phyloP scores from a whole-genome alignment of 306 rosid genomes.

The Quillaja saponaria region DNA sequence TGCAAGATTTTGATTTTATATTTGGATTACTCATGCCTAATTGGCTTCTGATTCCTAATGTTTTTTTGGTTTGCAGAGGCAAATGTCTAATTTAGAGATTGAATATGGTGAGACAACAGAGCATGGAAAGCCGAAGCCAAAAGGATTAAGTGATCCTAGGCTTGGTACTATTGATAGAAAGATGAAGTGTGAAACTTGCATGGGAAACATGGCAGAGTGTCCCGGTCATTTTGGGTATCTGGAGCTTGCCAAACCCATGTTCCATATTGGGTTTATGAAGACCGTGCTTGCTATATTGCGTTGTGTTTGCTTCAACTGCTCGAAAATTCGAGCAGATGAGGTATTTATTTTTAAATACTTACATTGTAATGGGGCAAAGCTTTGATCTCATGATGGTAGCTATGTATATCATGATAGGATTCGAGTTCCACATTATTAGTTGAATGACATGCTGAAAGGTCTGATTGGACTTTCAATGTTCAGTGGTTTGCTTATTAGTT shows the following conservation, averaged over 20 bases:
- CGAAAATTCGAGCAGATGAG: slow-evolving; percentile 87
- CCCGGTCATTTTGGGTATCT: slow-evolving; percentile 97
- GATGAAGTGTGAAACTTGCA: slow-evolving; percentile 94
- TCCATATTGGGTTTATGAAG: slow-evolving; percentile 90
- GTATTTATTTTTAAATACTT: slow-evolving; percentile 37
- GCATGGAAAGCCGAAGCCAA: slow-evolving; percentile 87
- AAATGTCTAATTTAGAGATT: slow-evolving; percentile 95
- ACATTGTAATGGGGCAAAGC: neutral
- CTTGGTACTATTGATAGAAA: slow-evolving; percentile 92
- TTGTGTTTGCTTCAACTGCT: slow-evolving; percentile 93
- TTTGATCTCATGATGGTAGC: neutral
- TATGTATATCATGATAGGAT: neutral
- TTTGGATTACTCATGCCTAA: too few species aligned
- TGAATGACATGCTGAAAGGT: too few species aligned
- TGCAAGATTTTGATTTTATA: neutral
- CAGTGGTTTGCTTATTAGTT: too few species aligned
- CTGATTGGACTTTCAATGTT: too few species aligned
- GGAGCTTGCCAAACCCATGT: slow-evolving; percentile 98
- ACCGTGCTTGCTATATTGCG: slow-evolving; percentile 83
- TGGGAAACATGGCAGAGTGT: slow-evolving; percentile 95
- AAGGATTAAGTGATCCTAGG: slow-evolving; percentile 87
- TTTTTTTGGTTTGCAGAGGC: slow-evolving; percentile 66
- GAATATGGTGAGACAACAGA: slow-evolving; percentile 91
- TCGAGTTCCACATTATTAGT: neutral
- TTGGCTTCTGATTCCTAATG: too few species aligned